phyloP scores from a whole-genome alignment of 768 basidiomycete genomes.

The Leccinellum albellum region DNA sequence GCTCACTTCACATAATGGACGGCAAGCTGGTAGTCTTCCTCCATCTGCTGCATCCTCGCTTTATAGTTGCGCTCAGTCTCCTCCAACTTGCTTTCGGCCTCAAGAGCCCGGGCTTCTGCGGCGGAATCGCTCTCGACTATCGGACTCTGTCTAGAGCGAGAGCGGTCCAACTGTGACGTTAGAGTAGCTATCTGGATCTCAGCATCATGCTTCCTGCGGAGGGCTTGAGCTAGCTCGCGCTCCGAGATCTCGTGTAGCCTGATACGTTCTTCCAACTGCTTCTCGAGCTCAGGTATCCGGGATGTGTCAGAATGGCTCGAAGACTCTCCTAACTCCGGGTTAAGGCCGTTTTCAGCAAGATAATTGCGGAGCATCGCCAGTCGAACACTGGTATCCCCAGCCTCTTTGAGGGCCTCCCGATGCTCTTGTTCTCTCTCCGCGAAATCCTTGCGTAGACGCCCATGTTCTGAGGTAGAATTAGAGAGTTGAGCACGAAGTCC shows the following conservation, averaged over 20 bases:
- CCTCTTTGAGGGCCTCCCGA: slow-evolving; percentile 58
- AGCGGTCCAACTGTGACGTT: slow-evolving; percentile 61
- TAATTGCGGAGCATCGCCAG: slow-evolving; percentile 79
- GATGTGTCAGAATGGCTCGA: slow-evolving; percentile 33
- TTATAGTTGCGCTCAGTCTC: slow-evolving; percentile 79
- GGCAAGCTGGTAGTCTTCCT: slow-evolving; percentile 93
- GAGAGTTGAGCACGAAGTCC: slow-evolving; percentile 73
- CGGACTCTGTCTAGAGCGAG: slow-evolving; percentile 57
- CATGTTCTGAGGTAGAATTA: slow-evolving; percentile 62
- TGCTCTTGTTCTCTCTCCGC: slow-evolving; percentile 62
- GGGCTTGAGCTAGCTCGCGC: slow-evolving; percentile 64
- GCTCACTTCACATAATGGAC: slow-evolving; percentile 96
- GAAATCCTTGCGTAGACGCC: slow-evolving; percentile 66
- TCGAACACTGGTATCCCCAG: slow-evolving; percentile 68
- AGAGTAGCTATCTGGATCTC: slow-evolving; percentile 67
- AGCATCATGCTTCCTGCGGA: slow-evolving; percentile 67
- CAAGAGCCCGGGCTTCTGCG: slow-evolving; percentile 49
- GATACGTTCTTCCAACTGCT: slow-evolving; percentile 66
- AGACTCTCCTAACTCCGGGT: slow-evolving; percentile 65
- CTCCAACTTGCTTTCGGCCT: slow-evolving; percentile 74
- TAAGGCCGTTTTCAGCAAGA: slow-evolving; percentile 84
- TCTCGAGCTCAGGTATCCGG: slow-evolving; percentile 73
- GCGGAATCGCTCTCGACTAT: slow-evolving; percentile 35
- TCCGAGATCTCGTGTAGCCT: slow-evolving; percentile 71
- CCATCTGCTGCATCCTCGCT: slow-evolving; percentile 80